Conservation (phyloP, 768 basidiomycete genomes). For the Pisolithus orientalis region DNA sequence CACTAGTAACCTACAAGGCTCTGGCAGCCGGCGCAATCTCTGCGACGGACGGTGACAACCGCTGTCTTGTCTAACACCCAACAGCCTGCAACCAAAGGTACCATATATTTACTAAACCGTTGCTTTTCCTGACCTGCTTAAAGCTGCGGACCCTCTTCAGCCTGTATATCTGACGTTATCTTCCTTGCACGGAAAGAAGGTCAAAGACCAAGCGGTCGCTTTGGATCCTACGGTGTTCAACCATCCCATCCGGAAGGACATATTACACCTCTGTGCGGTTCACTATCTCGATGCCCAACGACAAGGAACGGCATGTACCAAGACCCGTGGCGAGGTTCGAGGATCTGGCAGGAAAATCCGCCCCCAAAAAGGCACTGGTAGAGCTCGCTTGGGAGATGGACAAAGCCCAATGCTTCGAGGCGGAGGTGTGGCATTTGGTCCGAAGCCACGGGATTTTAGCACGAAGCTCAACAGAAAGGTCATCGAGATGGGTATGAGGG, state of each 20-base stretch:
- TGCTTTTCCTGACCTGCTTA: conserved; percentile 3
- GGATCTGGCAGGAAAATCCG: conserved; percentile 88
- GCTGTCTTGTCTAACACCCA: conserved; percentile 4
- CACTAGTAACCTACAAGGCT: neutral
- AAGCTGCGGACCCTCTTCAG: conserved; percentile 33
- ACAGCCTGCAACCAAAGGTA: conserved; percentile 10
- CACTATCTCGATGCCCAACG: conserved; percentile 84
- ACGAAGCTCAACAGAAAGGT: conserved; percentile 92
- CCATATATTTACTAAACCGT: conserved; percentile 4
- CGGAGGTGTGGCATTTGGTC: conserved; percentile 90
- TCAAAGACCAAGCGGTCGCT: conserved; percentile 44
- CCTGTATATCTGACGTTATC: conserved; percentile 63
- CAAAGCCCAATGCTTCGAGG: conserved; percentile 85
- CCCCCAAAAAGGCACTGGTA: conserved; percentile 87
- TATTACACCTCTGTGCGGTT: conserved; percentile 87
- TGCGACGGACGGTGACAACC: conserved; percentile 9
- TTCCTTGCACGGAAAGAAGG: conserved; percentile 41
- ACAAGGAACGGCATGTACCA: conserved; percentile 89
- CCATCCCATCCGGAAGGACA: conserved; percentile 84
- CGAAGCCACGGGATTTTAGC: conserved; percentile 86
- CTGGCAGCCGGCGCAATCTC: neutral
- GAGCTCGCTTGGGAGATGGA: conserved; percentile 83
- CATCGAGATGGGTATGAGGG: conserved; percentile 86
- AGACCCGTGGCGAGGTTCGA: conserved; percentile 84
- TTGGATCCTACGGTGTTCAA: conserved; percentile 81